These are phyloP conservation scores for Pseudocohnilembus persalinus DNA, from an alignment of 169 alveolate species.

Conservation along the genomic window DNA sequence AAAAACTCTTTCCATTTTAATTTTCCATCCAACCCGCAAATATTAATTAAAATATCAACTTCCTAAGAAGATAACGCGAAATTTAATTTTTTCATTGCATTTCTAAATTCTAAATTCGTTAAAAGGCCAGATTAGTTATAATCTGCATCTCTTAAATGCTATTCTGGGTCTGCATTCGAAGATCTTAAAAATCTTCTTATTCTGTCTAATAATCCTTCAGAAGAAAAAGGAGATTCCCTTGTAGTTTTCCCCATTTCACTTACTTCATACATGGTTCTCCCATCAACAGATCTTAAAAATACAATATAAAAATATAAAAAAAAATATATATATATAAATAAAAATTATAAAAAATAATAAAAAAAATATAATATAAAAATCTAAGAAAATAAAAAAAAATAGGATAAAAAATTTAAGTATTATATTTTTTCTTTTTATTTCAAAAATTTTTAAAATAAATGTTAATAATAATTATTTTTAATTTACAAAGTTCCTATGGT, in stretches of 20 bases:
- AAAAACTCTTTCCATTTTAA: constrained; percentile 68
- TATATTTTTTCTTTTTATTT: too few relatives aligned
- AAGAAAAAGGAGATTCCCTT: not conserved
- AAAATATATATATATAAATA: too few relatives aligned
- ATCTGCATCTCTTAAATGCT: constrained; percentile 59
- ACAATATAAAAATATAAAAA: too few relatives aligned
- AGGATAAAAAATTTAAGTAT: too few relatives aligned
- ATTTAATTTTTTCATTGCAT: constrained; percentile 75
- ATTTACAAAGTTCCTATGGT: not conserved
- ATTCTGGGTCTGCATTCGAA: constrained; percentile 28
- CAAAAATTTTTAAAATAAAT: too few relatives aligned
- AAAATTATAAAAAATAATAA: too few relatives aligned
- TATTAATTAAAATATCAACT: constrained; percentile 70
- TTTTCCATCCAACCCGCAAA: constrained; percentile 72
- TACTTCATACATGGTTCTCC: constrained; percentile 23
- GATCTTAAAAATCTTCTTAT: constrained; percentile 58
- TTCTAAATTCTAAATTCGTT: constrained; percentile 72
- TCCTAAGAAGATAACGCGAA: constrained; percentile 79
- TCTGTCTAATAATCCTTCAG: constrained; percentile 49
- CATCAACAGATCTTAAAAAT: constrained; percentile 13
- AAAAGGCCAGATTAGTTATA: constrained; percentile 59
- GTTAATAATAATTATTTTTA: too few relatives aligned
- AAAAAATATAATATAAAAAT: too few relatives aligned
- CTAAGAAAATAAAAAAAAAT: too few relatives aligned
- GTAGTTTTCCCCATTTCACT: constrained; percentile 4